Evolutionary conservation across 495 filamentous ascomycete genomes (phyloP).

Genomic region (Annulohypoxylon moriforme): DNA sequence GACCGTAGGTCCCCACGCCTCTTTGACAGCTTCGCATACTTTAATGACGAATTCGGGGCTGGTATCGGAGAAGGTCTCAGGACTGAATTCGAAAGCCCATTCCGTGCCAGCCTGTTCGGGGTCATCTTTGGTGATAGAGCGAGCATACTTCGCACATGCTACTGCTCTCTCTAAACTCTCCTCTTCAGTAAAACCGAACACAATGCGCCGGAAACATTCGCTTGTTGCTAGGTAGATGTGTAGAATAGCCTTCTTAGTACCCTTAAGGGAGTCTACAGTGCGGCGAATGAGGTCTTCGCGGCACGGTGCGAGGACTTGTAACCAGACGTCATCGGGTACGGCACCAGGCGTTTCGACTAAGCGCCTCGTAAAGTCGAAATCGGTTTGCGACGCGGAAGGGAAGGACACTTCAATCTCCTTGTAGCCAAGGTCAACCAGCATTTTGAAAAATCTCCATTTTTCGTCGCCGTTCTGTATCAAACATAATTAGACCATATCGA

Average conservation of each 20-base stretch:
- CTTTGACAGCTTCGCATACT: constrained; percentile 95
- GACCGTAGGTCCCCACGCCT: constrained; percentile 86
- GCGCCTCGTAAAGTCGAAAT: constrained; percentile 93
- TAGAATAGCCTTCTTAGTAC: constrained; percentile 93
- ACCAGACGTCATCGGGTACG: constrained; percentile 92
- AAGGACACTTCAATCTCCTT: constrained; percentile 99
- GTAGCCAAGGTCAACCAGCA: constrained; percentile 93
- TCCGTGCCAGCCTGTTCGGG: constrained; percentile 78
- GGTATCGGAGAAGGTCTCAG: constrained; percentile 95
- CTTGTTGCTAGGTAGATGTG: constrained; percentile 97
- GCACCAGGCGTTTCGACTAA: constrained; percentile 87
- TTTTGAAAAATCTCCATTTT: constrained; percentile 94
- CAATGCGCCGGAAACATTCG: constrained; percentile 88
- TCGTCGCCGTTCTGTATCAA: constrained; percentile 81
- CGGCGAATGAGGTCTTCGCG: constrained; percentile 90
- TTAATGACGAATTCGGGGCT: constrained; percentile 83
- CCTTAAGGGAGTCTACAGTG: constrained; percentile 90
- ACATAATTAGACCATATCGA: constrained; percentile 41
- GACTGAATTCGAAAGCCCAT: constrained; percentile 96
- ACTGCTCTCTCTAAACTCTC: constrained; percentile 86
- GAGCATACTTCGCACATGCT: constrained; percentile 84
- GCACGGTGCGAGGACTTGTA: constrained; percentile 95
- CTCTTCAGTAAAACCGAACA: constrained; percentile 88
- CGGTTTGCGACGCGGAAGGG: constrained; percentile 91
- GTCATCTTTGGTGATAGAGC: constrained; percentile 95